Percentiles rank a stretch among this genome's conserved stretches.
These are phyloP conservation scores for Plasmodium sp. DNA, from an alignment of 169 alveolate species.

Conservation along the genomic window DNA sequence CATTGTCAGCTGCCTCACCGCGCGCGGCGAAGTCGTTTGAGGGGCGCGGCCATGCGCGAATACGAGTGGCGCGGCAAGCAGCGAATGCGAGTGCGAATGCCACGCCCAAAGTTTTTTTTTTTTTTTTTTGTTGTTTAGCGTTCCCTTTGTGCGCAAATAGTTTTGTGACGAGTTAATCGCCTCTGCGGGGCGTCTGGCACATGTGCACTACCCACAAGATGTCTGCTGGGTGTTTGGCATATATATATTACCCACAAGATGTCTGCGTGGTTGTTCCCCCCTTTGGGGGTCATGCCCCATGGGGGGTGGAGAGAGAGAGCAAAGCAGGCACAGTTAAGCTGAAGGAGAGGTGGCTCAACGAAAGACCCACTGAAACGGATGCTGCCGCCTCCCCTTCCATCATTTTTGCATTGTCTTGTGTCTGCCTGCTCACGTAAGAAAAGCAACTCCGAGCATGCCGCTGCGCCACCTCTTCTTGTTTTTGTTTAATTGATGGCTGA, in stretches of 20 bases:
- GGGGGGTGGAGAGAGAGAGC: too few relatives aligned
- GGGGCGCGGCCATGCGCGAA: not conserved
- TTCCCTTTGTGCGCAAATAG: not conserved
- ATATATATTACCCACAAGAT: not conserved
- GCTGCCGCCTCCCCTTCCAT: not conserved
- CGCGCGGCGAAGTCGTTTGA: constrained; percentile 33
- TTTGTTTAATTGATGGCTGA: not conserved
- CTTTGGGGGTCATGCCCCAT: too few relatives aligned
- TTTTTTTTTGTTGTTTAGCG: not conserved
- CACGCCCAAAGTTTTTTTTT: not conserved
- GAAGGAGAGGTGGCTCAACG: too few relatives aligned
- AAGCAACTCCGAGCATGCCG: not conserved
- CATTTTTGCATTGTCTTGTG: not conserved
- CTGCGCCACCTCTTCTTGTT: constrained; percentile 3
- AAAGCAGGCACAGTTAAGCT: too few relatives aligned
- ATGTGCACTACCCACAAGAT: not conserved
- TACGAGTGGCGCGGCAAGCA: too few relatives aligned
- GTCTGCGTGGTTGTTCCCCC: not conserved
- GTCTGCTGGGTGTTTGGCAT: not conserved
- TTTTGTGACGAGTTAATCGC: not conserved
- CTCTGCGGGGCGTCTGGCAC: not conserved
- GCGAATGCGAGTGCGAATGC: too few relatives aligned
- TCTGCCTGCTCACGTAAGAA: not conserved
- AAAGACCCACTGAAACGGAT: too few relatives aligned
- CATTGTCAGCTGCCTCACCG: constrained; percentile 68